These are phyloP conservation scores for Gypsophila paniculata DNA, from an alignment of 179 eudicot species.

Conservation along the genomic window DNA sequence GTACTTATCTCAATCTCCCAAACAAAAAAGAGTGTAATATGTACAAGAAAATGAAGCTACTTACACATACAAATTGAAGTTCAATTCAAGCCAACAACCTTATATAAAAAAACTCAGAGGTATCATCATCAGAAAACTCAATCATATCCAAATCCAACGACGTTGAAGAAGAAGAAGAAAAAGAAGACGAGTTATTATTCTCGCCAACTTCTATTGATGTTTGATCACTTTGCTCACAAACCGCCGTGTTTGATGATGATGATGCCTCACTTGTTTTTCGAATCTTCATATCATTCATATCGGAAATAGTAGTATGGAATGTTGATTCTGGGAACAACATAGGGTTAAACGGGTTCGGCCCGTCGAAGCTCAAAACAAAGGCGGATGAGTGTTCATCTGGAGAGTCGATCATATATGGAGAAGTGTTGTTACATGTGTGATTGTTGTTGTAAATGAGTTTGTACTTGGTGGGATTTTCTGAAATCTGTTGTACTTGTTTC, in stretches of 20 bases:
- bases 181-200: background rate
- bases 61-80: no score
- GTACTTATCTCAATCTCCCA: no score
- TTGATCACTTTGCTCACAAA: no score
- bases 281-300: background rate
- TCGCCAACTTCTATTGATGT: background rate
- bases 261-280: constrained; percentile 29
- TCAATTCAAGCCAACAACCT: no score
- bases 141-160: background rate
- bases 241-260: constrained; percentile 12
- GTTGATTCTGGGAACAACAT: background rate
- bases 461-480: constrained; percentile 5
- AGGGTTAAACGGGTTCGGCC: constrained; percentile 7
- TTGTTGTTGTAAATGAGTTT: constrained; percentile 37
- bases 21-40: no score
- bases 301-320: background rate
- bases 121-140: background rate
- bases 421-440: constrained; percentile 45
- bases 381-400: background rate
- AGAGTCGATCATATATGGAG: constrained; percentile 6
- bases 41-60: no score
- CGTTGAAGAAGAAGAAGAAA: background rate
- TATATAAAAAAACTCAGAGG: no score
- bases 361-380: constrained; percentile 33
- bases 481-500: constrained; percentile 3